Conservation (phyloP, 2,329 filamentous ascomycete genomes). For the Fusarium secorum region DNA sequence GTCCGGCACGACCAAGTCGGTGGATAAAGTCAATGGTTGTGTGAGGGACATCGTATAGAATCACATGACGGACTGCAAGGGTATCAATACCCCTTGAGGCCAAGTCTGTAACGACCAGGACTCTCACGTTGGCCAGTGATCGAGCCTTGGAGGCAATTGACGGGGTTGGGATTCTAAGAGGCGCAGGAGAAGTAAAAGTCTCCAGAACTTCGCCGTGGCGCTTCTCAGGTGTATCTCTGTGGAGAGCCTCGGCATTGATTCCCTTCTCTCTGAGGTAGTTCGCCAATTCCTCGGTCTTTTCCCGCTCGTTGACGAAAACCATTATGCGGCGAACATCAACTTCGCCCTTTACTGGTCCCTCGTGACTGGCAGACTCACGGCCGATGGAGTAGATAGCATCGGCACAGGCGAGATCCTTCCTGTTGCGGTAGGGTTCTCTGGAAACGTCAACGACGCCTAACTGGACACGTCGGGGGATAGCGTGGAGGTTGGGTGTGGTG, state of each 20-base stretch:
- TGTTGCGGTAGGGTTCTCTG: slow-evolving; percentile 91
- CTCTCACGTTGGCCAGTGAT: slow-evolving; percentile 78
- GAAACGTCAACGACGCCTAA: slow-evolving; percentile 92
- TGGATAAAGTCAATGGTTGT: slow-evolving; percentile 99
- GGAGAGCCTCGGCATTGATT: slow-evolving; percentile 85
- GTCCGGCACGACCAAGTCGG: slow-evolving; percentile 86
- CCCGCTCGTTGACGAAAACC: slow-evolving; percentile 96
- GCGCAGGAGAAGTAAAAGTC: slow-evolving; percentile 70
- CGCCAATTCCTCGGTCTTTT: slow-evolving; percentile 83
- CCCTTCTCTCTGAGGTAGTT: slow-evolving; percentile 83
- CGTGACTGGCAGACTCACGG: slow-evolving; percentile 71
- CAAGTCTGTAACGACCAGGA: slow-evolving; percentile 92
- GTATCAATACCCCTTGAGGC: slow-evolving; percentile 95
- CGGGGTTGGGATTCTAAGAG: slow-evolving; percentile 47
- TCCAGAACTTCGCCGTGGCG: slow-evolving; percentile 80
- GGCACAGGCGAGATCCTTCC: slow-evolving; percentile 91
- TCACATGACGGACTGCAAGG: slow-evolving; percentile 85
- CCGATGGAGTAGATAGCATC: slow-evolving; percentile 95
- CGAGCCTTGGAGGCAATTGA: slow-evolving; percentile 51
- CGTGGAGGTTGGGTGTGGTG: slow-evolving; percentile 94
- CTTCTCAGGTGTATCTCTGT: slow-evolving; percentile 81
- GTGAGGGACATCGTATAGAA: slow-evolving; percentile 97
- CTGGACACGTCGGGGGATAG: slow-evolving; percentile 93
- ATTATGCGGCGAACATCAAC: slow-evolving; percentile 83
- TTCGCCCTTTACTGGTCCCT: slow-evolving; percentile 62